These are phyloP conservation scores for Rhodotorula sp. DNA, from an alignment of 1,284 basidiomycete genomes.

Conservation along the genomic window DNA sequence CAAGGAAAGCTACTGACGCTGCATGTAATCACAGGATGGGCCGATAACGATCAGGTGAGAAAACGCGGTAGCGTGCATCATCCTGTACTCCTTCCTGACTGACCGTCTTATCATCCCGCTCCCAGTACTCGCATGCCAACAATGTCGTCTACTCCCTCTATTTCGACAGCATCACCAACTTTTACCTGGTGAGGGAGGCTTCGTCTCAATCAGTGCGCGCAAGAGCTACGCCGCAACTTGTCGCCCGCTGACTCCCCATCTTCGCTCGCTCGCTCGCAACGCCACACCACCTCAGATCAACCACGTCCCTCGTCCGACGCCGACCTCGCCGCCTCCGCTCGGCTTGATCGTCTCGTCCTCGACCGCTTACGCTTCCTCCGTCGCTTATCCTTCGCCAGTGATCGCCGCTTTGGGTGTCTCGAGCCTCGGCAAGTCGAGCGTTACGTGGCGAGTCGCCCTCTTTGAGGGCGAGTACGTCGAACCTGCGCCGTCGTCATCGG, in stretches of 20 bases:
- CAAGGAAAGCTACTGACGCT: neutral
- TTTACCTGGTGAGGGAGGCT: constrained; percentile 23
- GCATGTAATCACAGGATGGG: neutral
- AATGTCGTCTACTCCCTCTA: constrained; percentile 23
- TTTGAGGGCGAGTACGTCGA: constrained; percentile 20
- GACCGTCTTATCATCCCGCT: neutral
- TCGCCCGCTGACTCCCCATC: neutral
- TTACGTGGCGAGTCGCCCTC: constrained; percentile 26
- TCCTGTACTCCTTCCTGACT: neutral
- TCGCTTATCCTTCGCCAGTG: constrained; percentile 26
- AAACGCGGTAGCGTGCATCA: neutral
- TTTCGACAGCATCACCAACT: constrained; percentile 39
- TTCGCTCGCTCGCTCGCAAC: neutral
- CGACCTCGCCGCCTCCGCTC: constrained; percentile 1
- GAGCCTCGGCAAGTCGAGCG: neutral
- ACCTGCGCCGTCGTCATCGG: neutral
- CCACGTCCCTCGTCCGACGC: constrained; percentile 2
- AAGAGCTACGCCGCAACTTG: too few relatives aligned
- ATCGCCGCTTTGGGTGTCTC: constrained; percentile 21
- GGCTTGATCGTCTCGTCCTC: constrained; percentile 15
- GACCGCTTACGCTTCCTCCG: constrained; percentile 18
- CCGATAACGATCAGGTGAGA: constrained; percentile 25
- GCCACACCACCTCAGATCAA: neutral
- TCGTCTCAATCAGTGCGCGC: neutral
- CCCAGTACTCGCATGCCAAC: constrained; percentile 31